phyloP scores from a whole-genome alignment of 768 basidiomycete species.

The Nidula microcarpa region DNA sequence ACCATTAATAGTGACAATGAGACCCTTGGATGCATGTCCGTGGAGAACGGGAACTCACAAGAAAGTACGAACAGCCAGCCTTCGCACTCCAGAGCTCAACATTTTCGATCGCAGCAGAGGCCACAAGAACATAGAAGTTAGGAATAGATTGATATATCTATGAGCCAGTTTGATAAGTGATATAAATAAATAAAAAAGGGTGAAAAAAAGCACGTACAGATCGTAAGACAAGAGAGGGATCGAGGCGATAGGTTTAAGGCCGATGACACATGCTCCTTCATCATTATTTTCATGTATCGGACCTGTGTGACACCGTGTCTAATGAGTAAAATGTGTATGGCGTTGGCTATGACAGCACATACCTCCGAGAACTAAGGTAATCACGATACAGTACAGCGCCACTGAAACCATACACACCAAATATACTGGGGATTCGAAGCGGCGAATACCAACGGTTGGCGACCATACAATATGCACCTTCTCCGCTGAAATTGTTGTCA shows the following conservation, averaged over 20 bases:
- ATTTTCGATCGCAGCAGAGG: slow-evolving; percentile 35
- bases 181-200: neutral
- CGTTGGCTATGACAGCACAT: slow-evolving; percentile 7
- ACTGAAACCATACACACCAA: slow-evolving; percentile 33
- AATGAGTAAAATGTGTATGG: neutral
- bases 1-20: neutral
- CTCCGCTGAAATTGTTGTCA: slow-evolving; percentile 25
- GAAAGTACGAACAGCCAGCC: slow-evolving; percentile 38
- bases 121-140: slow-evolving; percentile 43
- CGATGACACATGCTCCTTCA: slow-evolving; percentile 43
- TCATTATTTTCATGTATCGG: slow-evolving; percentile 29
- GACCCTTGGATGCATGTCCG: neutral
- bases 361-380: slow-evolving; percentile 35
- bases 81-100: slow-evolving; percentile 26
- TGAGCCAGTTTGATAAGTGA: neutral
- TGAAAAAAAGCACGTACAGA: slow-evolving; percentile 26
- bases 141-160: slow-evolving; percentile 29
- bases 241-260: slow-evolving; percentile 37
- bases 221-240: slow-evolving; percentile 45
- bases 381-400: slow-evolving; percentile 32
- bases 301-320: slow-evolving; percentile 13
- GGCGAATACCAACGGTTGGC: slow-evolving; percentile 20
- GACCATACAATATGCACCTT: slow-evolving; percentile 46
- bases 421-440: slow-evolving; percentile 39
- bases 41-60: slow-evolving; percentile 21